phyloP scores from a whole-genome alignment of 345 rosid species.

The Hypericum androsaemum region DNA sequence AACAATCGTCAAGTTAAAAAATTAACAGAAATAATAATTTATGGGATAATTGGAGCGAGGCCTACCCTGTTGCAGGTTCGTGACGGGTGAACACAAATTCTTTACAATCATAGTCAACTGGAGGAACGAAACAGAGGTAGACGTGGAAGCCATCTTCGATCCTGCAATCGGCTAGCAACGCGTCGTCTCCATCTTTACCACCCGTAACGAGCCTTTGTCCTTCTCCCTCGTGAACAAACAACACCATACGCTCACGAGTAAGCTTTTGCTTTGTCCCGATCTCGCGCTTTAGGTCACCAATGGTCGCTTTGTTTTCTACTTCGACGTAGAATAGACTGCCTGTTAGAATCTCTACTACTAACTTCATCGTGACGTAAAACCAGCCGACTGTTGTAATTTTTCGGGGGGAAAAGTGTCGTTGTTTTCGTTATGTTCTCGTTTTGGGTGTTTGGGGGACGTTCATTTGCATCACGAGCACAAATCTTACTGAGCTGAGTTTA shows the following conservation, averaged over 20 bases:
- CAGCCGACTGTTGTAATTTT: conserved; percentile 4
- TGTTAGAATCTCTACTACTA: conserved; percentile 63
- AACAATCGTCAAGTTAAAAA: no score
- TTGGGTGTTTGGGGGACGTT: no score
- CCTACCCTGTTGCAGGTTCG: no score
- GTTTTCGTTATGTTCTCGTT: no score
- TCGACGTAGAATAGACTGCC: conserved; percentile 42
- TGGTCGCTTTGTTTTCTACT: conserved; percentile 39
- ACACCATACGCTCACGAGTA: conserved; percentile 45
- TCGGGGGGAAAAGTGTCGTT: no score
- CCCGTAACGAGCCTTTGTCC: conserved; percentile 7
- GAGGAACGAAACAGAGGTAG: conserved; percentile 46
- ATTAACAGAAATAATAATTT: no score
- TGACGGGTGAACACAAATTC: no score
- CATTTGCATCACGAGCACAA: no score
- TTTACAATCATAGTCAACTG: conserved; percentile 8
- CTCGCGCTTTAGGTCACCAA: conserved; percentile 47
- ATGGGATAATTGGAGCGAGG: no score
- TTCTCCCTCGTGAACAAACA: conserved; percentile 22
- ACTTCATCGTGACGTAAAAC: conserved; percentile 22
- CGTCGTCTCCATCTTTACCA: conserved; percentile 29
- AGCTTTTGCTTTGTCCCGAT: conserved; percentile 35
- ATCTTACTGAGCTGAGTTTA: no score
- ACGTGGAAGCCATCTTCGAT: conserved; percentile 45
- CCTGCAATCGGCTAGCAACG: conserved; percentile 34